Evolutionary conservation across 805 yeast species (phyloP).

Genomic region (Kodamaea laetipori): DNA sequence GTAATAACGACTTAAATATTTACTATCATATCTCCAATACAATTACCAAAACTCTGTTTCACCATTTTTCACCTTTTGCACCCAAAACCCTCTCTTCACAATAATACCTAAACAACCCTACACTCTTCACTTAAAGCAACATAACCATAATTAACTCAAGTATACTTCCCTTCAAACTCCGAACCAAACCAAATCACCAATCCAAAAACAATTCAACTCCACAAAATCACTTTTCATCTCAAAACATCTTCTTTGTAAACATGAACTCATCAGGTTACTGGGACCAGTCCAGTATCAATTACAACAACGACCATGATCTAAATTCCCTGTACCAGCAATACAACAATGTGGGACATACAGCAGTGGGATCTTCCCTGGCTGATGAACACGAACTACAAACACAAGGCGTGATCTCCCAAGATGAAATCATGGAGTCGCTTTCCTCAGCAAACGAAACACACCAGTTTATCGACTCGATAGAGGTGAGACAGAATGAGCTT

Average conservation of each 20-base stretch:
- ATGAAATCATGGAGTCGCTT: conserved; percentile 34
- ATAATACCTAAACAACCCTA: too few relatives aligned
- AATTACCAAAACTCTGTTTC: too few relatives aligned
- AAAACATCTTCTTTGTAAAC: not conserved
- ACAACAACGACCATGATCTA: conserved; percentile 1
- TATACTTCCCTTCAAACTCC: too few relatives aligned
- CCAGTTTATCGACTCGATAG: conserved; percentile 6
- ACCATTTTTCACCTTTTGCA: too few relatives aligned
- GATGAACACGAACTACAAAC: conserved; percentile 27
- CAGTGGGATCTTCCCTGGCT: conserved; percentile 8
- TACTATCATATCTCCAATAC: too few relatives aligned
- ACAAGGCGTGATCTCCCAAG: conserved; percentile 31
- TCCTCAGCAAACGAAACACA: conserved; percentile 14
- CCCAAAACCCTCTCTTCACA: too few relatives aligned
- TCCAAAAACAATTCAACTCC: too few relatives aligned
- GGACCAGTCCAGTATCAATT: conserved; percentile 20
- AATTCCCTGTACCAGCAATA: conserved; percentile 9
- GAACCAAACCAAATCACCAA: too few relatives aligned
- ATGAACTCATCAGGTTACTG: conserved; percentile 34
- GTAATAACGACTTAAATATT: too few relatives aligned
- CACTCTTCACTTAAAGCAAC: too few relatives aligned
- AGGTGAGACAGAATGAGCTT: conserved; percentile 6
- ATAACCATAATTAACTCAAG: too few relatives aligned
- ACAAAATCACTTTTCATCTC: not conserved
- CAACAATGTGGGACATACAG: conserved; percentile 2